A percentile compares a stretch with the other conserved stretches of the same genome.
These are phyloP conservation scores for Porpolomopsis calyptriformis DNA, from an alignment of 768 basidiomycete species.

Conservation along the genomic window DNA sequence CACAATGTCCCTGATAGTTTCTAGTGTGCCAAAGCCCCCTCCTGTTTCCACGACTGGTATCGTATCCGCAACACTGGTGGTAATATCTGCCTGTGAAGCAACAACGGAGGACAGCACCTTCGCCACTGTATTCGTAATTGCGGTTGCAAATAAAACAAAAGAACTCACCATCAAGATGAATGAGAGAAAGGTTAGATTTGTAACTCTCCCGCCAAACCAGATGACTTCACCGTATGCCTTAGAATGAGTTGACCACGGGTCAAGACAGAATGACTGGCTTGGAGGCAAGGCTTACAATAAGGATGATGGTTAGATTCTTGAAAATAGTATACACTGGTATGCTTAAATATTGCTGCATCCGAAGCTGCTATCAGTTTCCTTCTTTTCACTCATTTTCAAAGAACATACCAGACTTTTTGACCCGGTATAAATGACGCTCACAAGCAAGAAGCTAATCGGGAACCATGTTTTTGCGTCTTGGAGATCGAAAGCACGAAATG, in stretches of 20 bases:
- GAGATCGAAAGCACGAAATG: conserved; percentile 73
- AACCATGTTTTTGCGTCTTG: conserved; percentile 89
- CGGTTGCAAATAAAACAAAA: not conserved
- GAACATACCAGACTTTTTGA: conserved; percentile 77
- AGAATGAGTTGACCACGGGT: not conserved
- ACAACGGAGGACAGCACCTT: conserved; percentile 88
- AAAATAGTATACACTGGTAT: conserved; percentile 99
- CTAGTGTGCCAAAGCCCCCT: conserved; percentile 25
- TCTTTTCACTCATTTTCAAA: not conserved
- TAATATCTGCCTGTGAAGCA: conserved; percentile 93
- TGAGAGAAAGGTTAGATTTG: conserved; percentile 75
- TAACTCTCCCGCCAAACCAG: conserved; percentile 90
- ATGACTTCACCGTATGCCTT: conserved; percentile 96
- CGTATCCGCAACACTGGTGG: conserved; percentile 30
- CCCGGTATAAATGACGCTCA: conserved; percentile 94
- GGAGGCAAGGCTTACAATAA: conserved; percentile 59
- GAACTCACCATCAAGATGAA: conserved; percentile 80
- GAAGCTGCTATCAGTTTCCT: not conserved
- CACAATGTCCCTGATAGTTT: conserved; percentile 36
- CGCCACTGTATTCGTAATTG: not conserved
- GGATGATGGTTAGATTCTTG: conserved; percentile 98
- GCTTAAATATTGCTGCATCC: conserved; percentile 78
- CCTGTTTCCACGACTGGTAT: conserved; percentile 25
- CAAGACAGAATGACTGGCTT: conserved; percentile 2
- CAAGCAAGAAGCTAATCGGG: conserved; percentile 86